Evolutionary conservation across 306 rosid genomes (phyloP).

Genomic region (Parietaria judaica): DNA sequence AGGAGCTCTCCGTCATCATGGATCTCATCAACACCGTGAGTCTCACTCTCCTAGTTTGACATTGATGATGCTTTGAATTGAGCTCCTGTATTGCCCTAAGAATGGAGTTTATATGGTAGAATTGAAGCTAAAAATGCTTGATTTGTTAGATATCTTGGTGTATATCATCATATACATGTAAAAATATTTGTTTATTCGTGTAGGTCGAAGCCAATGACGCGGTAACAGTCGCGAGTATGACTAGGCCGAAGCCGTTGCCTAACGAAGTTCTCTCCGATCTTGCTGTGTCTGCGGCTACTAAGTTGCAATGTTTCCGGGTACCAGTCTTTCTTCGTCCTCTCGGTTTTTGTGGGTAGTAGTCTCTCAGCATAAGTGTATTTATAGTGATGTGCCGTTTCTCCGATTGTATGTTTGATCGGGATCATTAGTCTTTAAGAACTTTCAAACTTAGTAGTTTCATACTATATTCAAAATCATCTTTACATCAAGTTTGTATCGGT

Average conservation of each 20-base stretch:
- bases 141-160: too few species aligned
- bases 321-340: not conserved
- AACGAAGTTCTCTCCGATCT: conserved; percentile 77
- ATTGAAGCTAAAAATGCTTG: too few species aligned
- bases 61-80: not conserved
- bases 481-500: too few species aligned
- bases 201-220: conserved; percentile 94
- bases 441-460: too few species aligned
- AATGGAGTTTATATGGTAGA: too few species aligned
- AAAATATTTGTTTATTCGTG: not conserved
- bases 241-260: conserved; percentile 66
- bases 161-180: not conserved
- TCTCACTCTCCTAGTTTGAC: not conserved
- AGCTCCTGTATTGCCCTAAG: too few species aligned
- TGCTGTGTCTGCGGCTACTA: conserved; percentile 83
- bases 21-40: conserved; percentile 92
- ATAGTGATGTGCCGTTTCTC: too few species aligned
- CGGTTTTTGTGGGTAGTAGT: too few species aligned
- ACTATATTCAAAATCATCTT: too few species aligned
- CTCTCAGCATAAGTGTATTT: too few species aligned
- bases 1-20: conserved; percentile 75
- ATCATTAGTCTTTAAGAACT: too few species aligned
- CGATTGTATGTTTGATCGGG: too few species aligned
- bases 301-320: conserved; percentile 83
- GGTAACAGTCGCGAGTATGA: conserved; percentile 83